Evolutionary conservation across 768 basidiomycete genomes (phyloP), one percentile per base, ranked within the genome.

Genomic region (Cystofilobasidium capitatum): DNA sequence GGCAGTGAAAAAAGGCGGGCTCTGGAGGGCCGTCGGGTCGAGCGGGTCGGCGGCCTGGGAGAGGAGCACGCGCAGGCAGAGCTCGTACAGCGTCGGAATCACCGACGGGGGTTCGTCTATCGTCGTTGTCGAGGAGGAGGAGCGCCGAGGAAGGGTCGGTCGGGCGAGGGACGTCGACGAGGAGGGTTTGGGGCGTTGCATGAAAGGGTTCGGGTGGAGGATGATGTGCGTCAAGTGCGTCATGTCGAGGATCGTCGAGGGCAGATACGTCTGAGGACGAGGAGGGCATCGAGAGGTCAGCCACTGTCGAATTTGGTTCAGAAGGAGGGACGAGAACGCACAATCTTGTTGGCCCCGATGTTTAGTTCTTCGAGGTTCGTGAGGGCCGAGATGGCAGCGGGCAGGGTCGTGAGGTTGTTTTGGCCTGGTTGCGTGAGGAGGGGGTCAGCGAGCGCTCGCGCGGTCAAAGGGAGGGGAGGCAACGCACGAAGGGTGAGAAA

Each of bases 161-260:
- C 51, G 31, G 7, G 26, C n/a, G n/a, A n/a, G n/a, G n/a, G n/a
- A n/a, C n/a, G 51, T 55, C 51, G 31, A 22, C 20, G 51, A 2
- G 5, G 29, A 12, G 29, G 31, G 6, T 16, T 26, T 8, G 10
- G 51, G 51, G 2, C 10, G 8, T 10, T 12, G 10, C 29, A 55
- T 6, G 29, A 29, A 55, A 7, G 29, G 51, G 31, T 55, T 55
- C 2, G 51, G 51, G 51, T 31, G 26, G 29, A 55, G 51, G 6
- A 9, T 55, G 29, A 14, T 1, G 2, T 17, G 51, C 31, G 17
- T 55, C 14, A 55, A 31, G 51, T 22, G 10, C 10, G 29, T 55
- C 51, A 55, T 55, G 31, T 8, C 12, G 51, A 55, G 51, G 51
- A 55, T 55, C 29, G 51, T 31, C 6, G 51, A 55, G 51, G 51